A percentile compares a stretch with the other conserved stretches of the same genome.
These are phyloP conservation scores for Fagus crenata DNA, from an alignment of 306 rosid species.

Conservation along the genomic window DNA sequence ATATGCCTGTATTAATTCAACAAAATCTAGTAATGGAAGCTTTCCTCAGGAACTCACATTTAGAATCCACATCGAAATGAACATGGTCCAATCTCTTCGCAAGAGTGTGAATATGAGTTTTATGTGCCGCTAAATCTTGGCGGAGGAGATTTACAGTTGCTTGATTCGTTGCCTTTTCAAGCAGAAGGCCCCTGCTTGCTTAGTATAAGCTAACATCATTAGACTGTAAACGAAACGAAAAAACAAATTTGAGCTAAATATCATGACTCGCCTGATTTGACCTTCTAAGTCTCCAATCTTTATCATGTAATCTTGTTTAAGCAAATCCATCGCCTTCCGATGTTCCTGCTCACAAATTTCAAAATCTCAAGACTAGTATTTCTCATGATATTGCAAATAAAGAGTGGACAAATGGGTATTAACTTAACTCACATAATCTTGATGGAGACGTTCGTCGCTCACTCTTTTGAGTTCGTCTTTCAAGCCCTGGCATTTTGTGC, in stretches of 20 bases:
- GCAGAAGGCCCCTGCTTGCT: slow-evolving; percentile 45
- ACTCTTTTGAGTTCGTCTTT: slow-evolving; percentile 54
- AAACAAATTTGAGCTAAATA: slow-evolving; percentile 8
- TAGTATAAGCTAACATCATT: slow-evolving; percentile 13
- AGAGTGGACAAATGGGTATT: slow-evolving; percentile 3
- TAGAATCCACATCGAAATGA: slow-evolving; percentile 60
- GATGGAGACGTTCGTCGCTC: slow-evolving; percentile 35
- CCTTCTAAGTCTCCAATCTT: slow-evolving; percentile 52
- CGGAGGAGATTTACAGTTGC: slow-evolving; percentile 52
- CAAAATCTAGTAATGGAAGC: neutral
- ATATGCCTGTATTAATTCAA: neutral
- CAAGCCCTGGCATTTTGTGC: slow-evolving; percentile 47
- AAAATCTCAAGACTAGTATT: no score
- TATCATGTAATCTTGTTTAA: slow-evolving; percentile 48
- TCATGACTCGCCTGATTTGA: slow-evolving; percentile 44
- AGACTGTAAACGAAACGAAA: neutral
- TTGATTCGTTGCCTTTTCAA: slow-evolving; percentile 49
- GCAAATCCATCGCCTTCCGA: slow-evolving; percentile 44
- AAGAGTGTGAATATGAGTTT: slow-evolving; percentile 54
- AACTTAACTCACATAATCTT: slow-evolving; percentile 44
- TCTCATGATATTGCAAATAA: neutral
- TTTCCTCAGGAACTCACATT: slow-evolving; percentile 48
- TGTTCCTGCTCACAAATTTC: slow-evolving; percentile 41
- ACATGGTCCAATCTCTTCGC: slow-evolving; percentile 56
- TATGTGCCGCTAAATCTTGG: slow-evolving; percentile 58